Conservation (phyloP, 2,329 filamentous ascomycete genomes). For the Neofusicoccum sp. region DNA sequence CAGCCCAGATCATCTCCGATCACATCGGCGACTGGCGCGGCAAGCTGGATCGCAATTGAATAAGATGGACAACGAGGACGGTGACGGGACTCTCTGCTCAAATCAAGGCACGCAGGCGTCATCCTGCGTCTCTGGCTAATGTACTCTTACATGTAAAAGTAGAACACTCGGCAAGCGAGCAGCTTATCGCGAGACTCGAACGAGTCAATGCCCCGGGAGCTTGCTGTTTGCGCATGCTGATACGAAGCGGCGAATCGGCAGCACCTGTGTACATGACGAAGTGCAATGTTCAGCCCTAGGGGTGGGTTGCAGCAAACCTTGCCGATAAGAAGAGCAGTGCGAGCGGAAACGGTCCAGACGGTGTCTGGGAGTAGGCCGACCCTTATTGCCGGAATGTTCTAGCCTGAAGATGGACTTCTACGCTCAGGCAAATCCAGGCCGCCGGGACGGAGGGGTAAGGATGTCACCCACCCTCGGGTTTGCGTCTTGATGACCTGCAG, state of each 20-base stretch:
- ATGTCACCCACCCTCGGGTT: background rate
- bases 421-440: background rate
- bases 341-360: background rate
- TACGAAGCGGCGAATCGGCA: background rate
- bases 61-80: background rate
- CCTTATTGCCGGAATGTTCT: background rate
- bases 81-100: background rate
- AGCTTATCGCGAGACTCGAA: constrained; percentile 1
- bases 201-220: background rate
- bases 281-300: too few relatives aligned
- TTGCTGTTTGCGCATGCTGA: background rate
- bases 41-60: constrained; percentile 48
- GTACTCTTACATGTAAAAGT: constrained; percentile 2
- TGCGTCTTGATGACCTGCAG: background rate
- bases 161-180: background rate
- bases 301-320: background rate
- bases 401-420: background rate
- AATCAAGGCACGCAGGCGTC: background rate
- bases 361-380: background rate
- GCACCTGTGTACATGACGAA: background rate
- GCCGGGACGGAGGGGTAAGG: background rate
- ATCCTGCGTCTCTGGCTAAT: constrained; percentile 1
- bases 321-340: background rate
- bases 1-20: constrained; percentile 76
- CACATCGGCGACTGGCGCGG: constrained; percentile 79